These are phyloP conservation scores for Populus davidiana DNA, from an alignment of 345 rosid species.

Conservation along the genomic window DNA sequence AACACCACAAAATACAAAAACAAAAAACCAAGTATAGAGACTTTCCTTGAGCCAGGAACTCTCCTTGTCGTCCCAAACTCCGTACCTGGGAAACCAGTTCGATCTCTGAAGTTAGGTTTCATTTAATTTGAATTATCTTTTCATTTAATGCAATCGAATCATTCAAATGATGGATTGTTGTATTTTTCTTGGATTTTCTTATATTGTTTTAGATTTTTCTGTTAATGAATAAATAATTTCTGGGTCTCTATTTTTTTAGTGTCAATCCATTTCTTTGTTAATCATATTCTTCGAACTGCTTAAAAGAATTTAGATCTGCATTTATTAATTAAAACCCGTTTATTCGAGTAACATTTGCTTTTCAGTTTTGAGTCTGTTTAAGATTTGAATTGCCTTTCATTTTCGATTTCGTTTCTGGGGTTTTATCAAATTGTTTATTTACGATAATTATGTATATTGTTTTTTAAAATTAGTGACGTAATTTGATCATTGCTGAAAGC, in stretches of 20 bases:
- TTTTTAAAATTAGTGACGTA: not conserved
- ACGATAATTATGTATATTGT: not conserved
- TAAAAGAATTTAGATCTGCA: not conserved
- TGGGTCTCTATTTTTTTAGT: not conserved
- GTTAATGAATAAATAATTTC: not conserved
- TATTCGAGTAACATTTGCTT: not conserved
- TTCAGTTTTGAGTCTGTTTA: not conserved
- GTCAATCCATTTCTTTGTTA: not conserved
- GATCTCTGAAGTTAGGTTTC: conserved; percentile 1
- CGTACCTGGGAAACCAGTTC: not conserved
- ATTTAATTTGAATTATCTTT: not conserved
- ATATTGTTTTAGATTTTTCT: not conserved
- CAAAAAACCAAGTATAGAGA: too few relatives aligned
- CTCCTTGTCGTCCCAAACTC: not conserved
- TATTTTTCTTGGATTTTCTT: not conserved
- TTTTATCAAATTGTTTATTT: not conserved
- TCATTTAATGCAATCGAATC: not conserved
- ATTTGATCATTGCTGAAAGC: not conserved
- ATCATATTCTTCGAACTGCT: not conserved
- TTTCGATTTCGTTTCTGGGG: not conserved
- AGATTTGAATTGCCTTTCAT: not conserved
- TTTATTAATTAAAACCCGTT: not conserved
- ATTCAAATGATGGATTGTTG: not conserved
- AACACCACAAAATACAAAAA: not conserved
- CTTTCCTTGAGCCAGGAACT: too few relatives aligned